Evolutionary conservation across 2,329 filamentous ascomycete species (phyloP).

Genomic region (Cercospora janseana): DNA sequence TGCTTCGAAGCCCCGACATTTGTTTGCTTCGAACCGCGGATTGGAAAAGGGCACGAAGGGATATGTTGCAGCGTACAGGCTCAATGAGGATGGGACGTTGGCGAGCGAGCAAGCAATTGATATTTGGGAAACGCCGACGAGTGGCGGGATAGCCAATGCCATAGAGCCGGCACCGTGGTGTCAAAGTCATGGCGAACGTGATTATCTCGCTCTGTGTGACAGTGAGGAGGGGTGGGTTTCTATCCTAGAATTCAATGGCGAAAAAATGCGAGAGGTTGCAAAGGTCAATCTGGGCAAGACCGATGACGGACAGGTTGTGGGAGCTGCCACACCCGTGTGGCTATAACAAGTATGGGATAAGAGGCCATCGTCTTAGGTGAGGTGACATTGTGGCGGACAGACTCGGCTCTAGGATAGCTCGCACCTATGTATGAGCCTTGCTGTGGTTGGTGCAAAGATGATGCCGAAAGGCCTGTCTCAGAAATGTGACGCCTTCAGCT

Average conservation of each 20-base stretch:
- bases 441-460: conserved; percentile 6
- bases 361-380: conserved; percentile 4
- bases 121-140: conserved; percentile 39
- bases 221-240: conserved; percentile 38
- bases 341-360: conserved; percentile 22
- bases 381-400: background rate
- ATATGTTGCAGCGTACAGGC: conserved; percentile 35
- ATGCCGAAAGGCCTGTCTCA: conserved; percentile 11
- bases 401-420: conserved; percentile 15
- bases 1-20: conserved; percentile 29
- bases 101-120: conserved; percentile 31
- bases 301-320: conserved; percentile 33
- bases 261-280: conserved; percentile 33
- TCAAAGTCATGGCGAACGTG: conserved; percentile 21
- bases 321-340: conserved; percentile 39
- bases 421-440: conserved; percentile 14
- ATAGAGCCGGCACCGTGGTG: conserved; percentile 37
- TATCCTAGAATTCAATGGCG: conserved; percentile 37
- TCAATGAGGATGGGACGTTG: conserved; percentile 31
- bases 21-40: conserved; percentile 39
- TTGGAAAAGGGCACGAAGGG: conserved; percentile 35
- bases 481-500: conserved; percentile 13
- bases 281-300: conserved; percentile 34
- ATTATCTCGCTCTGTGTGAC: conserved; percentile 39
- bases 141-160: conserved; percentile 39